These are phyloP conservation scores for Haplosporangium sp. DNA, from an alignment of 371 early-diverging fungal species.

Conservation along the genomic window DNA sequence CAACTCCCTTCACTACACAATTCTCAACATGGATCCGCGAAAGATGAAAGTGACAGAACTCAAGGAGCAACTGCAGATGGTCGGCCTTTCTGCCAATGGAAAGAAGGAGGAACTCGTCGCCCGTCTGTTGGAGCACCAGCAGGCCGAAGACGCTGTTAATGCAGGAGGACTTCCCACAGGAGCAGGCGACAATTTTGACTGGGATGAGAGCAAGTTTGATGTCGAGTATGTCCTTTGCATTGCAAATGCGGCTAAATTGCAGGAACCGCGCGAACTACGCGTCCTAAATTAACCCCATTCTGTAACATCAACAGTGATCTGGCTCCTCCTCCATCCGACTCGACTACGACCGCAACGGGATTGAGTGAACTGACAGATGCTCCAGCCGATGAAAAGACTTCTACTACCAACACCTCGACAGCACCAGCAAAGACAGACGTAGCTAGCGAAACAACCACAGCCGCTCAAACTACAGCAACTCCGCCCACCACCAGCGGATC, in stretches of 20 bases:
- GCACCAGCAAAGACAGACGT: not conserved
- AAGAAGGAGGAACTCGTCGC: constrained; percentile 78
- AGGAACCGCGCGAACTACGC: not conserved
- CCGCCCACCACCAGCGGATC: not conserved
- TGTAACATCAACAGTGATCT: constrained; percentile 27
- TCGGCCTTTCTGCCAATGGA: constrained; percentile 67
- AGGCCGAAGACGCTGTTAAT: constrained; percentile 61
- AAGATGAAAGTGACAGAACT: constrained; percentile 72
- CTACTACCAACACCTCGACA: constrained; percentile 7
- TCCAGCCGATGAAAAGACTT: not conserved
- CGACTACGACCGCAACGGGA: not conserved
- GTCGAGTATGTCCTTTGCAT: constrained; percentile 30
- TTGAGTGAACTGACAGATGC: not conserved
- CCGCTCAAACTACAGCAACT: constrained; percentile 1
- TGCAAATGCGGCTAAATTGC: too few species aligned
- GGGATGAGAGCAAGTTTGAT: constrained; percentile 48
- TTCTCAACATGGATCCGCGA: constrained; percentile 40
- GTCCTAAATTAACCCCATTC: not conserved
- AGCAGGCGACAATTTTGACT: constrained; percentile 40
- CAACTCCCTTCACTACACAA: not conserved
- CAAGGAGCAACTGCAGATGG: constrained; percentile 70
- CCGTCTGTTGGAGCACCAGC: constrained; percentile 69
- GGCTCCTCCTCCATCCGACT: constrained; percentile 34
- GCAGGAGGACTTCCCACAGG: constrained; percentile 37
- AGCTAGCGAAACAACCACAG: constrained; percentile 8